Base-by-base conservation (phyloP, 768 basidiomycete species). In the Chlorophyllum brunneum region DNA sequence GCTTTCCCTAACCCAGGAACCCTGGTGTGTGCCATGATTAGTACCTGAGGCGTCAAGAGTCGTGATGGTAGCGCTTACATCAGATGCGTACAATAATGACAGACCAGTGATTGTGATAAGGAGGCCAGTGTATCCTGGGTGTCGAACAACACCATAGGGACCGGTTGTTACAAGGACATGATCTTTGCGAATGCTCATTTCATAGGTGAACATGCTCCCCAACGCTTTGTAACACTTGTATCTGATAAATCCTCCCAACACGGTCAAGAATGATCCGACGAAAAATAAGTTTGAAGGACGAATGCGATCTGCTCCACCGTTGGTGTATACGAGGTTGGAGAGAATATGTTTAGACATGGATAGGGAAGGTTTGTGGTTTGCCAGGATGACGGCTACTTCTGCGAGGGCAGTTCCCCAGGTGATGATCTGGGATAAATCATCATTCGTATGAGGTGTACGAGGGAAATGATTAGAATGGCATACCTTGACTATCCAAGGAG, bases 61-160 rank as follows among this genome's bases (percentile, higher is more conserved):
- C 4, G 30, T 3, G 34, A 26, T 4, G 13, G 8, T 6, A 39
- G 11, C 20, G 20, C 69, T 54, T 53, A 74, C 76, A 18, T 67
- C 55, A 44, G 66, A 65, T 8, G 61, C 61, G 59, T 73, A 67
- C 62, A 70, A 72, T 11, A 67, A 58, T 10, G 65, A 43, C 13
- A 71, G 60, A 1, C 77, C 77, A 24, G 51, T 24, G 9, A 71
- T 56, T 9, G 67, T 65, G 33, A 69, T 51, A 7, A 79, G 45
- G 15, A 77, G 61, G 2, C 76, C 77, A 1, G 68, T 62, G 56
- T 81, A 81, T n/a, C 72, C 72, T 2, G 80, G 80, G 54, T 82
- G 80, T 52, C 80, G 67, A 7, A 77, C 76, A 20, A 69, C 43
- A 1, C 63, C 52, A 57, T 82, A 82, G 0, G 77, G 79, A 1